Conservation (phyloP, 2,329 filamentous ascomycete species). For the Stromatinia cepivora region DNA sequence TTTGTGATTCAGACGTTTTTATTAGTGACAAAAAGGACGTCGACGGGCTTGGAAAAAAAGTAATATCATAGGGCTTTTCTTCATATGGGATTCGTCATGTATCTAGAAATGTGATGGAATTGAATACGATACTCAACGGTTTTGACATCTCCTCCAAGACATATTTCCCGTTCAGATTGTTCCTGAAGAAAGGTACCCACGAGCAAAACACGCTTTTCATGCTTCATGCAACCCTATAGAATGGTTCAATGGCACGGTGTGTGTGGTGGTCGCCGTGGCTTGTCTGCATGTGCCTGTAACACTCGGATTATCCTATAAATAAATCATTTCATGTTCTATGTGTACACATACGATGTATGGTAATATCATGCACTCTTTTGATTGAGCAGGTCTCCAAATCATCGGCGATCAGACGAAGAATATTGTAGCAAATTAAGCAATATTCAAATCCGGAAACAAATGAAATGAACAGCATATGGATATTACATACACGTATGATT, state of each 20-base stretch:
- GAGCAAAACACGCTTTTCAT: conserved; percentile 24
- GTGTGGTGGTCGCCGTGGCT: conserved; percentile 15
- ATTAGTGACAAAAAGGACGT: conserved; percentile 5
- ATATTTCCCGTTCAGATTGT: conserved; percentile 16
- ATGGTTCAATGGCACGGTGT: conserved; percentile 19
- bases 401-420: conserved; percentile 22
- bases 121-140: conserved; percentile 20
- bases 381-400: conserved; percentile 19
- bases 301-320: conserved; percentile 10
- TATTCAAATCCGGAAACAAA: neutral
- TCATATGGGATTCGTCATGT: conserved; percentile 11
- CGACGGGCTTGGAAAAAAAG: neutral
- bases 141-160: conserved; percentile 21
- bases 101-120: conserved; percentile 14
- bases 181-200: conserved; percentile 19
- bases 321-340: conserved; percentile 9
- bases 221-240: conserved; percentile 21
- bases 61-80: conserved; percentile 6
- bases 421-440: conserved; percentile 3
- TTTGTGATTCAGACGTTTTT: neutral
- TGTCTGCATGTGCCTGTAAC: conserved; percentile 18
- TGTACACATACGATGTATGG: conserved; percentile 1
- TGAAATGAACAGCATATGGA: neutral
- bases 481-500: neutral
- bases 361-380: conserved; percentile 21